These are phyloP conservation scores for Candida glucosophila DNA, from an alignment of 1,139 yeast species.

Conservation along the genomic window DNA sequence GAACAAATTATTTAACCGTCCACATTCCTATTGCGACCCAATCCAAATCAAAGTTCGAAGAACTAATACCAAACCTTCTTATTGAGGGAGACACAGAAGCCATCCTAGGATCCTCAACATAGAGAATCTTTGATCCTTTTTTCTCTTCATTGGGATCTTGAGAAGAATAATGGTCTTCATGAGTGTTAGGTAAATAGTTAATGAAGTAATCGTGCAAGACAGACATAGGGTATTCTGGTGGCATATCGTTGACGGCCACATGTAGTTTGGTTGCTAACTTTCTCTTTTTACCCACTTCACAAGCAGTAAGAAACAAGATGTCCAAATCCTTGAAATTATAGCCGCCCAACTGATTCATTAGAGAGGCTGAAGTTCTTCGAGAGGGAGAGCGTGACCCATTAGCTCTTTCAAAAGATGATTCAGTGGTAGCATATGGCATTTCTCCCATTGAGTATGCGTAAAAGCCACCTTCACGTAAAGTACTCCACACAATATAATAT, in stretches of 20 bases:
- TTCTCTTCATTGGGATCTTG: constrained; percentile 2
- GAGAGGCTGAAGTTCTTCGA: constrained; percentile 30
- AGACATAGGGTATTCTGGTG: constrained; percentile 25
- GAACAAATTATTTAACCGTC: constrained; percentile 22
- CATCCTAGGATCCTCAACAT: constrained; percentile 2
- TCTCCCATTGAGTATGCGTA: constrained; percentile 31
- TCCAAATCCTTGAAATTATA: constrained; percentile 36
- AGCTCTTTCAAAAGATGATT: constrained; percentile 12
- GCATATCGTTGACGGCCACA: constrained; percentile 25
- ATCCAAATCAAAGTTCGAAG: constrained; percentile 25
- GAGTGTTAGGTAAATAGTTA: constrained; percentile 22
- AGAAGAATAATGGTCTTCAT: constrained; percentile 8
- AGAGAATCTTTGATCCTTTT: background rate
- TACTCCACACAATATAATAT: constrained; percentile 28
- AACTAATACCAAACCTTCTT: constrained; percentile 21
- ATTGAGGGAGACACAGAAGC: constrained; percentile 26
- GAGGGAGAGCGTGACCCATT: constrained; percentile 12
- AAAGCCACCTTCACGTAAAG: constrained; percentile 12
- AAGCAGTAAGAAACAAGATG: constrained; percentile 25
- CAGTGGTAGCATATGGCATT: constrained; percentile 17
- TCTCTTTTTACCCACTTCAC: constrained; percentile 19
- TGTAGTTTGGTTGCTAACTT: constrained; percentile 10
- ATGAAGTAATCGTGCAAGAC: constrained; percentile 31
- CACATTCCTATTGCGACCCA: constrained; percentile 29
- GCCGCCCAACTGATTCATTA: constrained; percentile 34